Percentiles rank a stretch among this genome's conserved stretches.
Evolutionary conservation across 1,284 basidiomycete genomes (phyloP).

Genomic region (Trichosporon coremiiforme): DNA sequence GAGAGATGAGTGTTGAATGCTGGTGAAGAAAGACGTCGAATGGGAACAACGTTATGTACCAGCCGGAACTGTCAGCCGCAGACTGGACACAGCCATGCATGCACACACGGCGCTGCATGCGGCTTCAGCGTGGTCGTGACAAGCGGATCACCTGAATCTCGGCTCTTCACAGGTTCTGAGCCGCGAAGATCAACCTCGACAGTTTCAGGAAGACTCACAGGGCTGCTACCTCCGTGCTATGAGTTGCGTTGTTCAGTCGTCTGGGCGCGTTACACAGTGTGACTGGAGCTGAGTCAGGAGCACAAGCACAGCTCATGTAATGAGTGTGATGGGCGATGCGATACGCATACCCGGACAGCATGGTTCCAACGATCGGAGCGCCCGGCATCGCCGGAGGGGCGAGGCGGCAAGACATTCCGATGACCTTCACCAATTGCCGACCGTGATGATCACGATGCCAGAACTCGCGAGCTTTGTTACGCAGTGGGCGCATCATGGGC

Average conservation of each 20-base stretch:
- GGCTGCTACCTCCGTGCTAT: not conserved
- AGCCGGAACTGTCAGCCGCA: too few relatives aligned
- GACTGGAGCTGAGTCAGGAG: not conserved
- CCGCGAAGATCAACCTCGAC: not conserved
- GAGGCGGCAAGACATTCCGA: not conserved
- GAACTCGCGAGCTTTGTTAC: not conserved
- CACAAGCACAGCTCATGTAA: not conserved
- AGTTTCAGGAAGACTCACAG: not conserved
- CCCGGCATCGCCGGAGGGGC: not conserved
- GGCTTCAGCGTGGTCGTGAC: constrained; percentile 2
- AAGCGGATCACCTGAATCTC: not conserved
- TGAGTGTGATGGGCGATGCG: not conserved
- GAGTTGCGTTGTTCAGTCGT: not conserved
- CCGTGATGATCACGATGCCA: not conserved
- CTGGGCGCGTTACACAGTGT: not conserved
- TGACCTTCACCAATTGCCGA: not conserved
- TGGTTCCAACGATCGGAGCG: not conserved
- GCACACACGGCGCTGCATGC: not conserved
- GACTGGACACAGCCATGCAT: not conserved
- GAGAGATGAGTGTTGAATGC: too few relatives aligned
- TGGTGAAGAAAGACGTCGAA: not conserved
- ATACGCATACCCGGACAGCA: not conserved
- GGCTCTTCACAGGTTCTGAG: not conserved
- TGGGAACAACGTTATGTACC: not conserved
- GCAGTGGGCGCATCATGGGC: not conserved